Base-by-base conservation (phyloP, 2,329 filamentous ascomycete genomes). In the Thermochaetoides dissita region DNA sequence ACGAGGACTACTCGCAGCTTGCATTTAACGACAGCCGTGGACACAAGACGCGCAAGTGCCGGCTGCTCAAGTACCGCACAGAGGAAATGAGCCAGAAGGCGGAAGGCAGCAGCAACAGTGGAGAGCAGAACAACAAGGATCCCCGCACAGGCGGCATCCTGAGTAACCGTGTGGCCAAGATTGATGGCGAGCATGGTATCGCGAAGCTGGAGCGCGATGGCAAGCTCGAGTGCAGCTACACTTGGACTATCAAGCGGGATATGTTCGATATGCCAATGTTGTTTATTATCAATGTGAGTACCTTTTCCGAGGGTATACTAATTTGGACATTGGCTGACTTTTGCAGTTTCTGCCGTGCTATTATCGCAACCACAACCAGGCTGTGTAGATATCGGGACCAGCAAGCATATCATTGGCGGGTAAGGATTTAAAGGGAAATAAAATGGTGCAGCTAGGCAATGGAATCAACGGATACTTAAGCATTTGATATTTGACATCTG, bases 231-330 rank as follows among this genome's bases (percentile, higher is more conserved):
- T 95, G 88, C 66, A 87, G 84, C 55, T 94, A 93, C 64, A 94
- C 85, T 66, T 96, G 89, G 88, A 89, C 85, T 49, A 88, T 96
- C 48, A 94, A 94, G 66, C 74, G 89, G 49, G 91, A 98, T 61
- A 85, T 91, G 34, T 96, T 96, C 65, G 89, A 96, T 65, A 94
- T 96, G 62, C 91, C 91, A 17, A 94, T 95, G 86, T 71, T 96
- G 66, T 93, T 96, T 61, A 84, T 95, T 57, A 89, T 96, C 69
- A 95, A 95, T 66, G 91, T 95, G 62, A 81, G 88, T 80, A 32
- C 30, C 38, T 37, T 10, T 17, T 39, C 31, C 31, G 3, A 33
- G n/a, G n/a, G 32, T 11, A 34, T 34, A 3, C 32, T 34, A 34
- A 34, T 6, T 24, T 24, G 17, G 17, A 24, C 17, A 24, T 24